Conservation (phyloP, 345 rosid species). For the Eucalyptus guilfoylei region DNA sequence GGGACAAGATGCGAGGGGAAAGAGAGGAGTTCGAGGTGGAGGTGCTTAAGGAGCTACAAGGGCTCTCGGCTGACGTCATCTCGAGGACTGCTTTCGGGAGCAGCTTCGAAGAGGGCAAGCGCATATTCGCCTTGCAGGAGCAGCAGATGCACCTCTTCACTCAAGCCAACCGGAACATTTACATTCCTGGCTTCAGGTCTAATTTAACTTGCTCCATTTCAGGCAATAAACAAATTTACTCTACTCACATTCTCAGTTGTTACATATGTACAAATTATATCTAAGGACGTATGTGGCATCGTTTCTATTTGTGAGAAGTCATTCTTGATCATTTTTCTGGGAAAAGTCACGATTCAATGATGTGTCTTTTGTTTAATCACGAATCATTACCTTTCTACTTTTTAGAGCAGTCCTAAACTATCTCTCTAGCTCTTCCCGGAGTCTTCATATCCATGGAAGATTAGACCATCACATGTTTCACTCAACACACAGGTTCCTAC, state of each 20-base stretch:
- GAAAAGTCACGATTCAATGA: too few species aligned
- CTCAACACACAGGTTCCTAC: constrained; percentile 37
- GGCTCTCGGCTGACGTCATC: constrained; percentile 53
- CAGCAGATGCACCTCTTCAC: constrained; percentile 45
- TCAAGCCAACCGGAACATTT: constrained; percentile 37
- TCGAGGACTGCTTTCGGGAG: constrained; percentile 87
- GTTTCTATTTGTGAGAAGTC: not conserved
- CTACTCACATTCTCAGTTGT: not conserved
- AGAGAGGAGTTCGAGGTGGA: constrained; percentile 61
- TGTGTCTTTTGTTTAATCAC: not conserved
- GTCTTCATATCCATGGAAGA: not conserved
- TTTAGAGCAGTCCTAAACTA: not conserved
- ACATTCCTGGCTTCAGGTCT: constrained; percentile 79
- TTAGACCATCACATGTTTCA: not conserved
- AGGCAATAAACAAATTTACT: too few species aligned
- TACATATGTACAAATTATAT: not conserved
- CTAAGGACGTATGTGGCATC: not conserved
- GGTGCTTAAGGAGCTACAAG: constrained; percentile 40
- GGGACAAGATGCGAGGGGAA: constrained; percentile 53
- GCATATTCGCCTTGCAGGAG: constrained; percentile 54
- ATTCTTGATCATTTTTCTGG: not conserved
- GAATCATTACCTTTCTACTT: not conserved
- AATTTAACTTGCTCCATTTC: not conserved
- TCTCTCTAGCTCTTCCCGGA: not conserved
- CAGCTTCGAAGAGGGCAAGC: constrained; percentile 63